Evolutionary conservation across 2,329 filamentous ascomycete species (phyloP).

Genomic region (Aspergillus ibericus): DNA sequence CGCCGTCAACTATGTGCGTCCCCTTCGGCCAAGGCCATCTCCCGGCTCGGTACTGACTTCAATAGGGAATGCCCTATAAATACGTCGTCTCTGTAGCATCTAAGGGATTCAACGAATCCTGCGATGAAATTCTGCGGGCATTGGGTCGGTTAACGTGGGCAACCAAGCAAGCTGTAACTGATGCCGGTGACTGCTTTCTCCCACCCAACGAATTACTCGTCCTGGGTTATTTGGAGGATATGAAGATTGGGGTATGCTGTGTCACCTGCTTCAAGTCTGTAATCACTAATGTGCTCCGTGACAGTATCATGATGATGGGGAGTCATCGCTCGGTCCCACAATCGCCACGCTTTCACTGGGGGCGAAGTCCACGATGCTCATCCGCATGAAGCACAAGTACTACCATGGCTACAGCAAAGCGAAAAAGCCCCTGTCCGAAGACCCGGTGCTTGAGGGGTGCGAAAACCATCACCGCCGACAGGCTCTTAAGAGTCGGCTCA

Average conservation of each 20-base stretch:
- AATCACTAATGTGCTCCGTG: too few species aligned
- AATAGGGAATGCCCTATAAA: slow-evolving; percentile 59
- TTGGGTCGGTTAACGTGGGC: slow-evolving; percentile 58
- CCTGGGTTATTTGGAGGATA: slow-evolving; percentile 56
- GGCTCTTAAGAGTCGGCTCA: slow-evolving; percentile 22
- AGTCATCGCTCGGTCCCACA: slow-evolving; percentile 55
- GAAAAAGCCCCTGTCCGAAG: slow-evolving; percentile 23
- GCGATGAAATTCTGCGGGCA: slow-evolving; percentile 43
- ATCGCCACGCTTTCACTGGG: slow-evolving; percentile 59
- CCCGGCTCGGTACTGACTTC: slow-evolving; percentile 3
- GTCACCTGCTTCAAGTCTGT: background rate
- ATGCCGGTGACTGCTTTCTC: slow-evolving; percentile 22
- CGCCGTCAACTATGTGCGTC: slow-evolving; percentile 48
- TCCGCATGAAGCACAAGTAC: slow-evolving; percentile 57
- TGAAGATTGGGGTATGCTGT: slow-evolving; percentile 51
- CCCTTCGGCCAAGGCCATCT: too few species aligned
- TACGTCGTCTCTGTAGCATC: slow-evolving; percentile 54
- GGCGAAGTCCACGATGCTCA: slow-evolving; percentile 51
- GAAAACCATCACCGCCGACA: slow-evolving; percentile 23
- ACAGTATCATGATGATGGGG: slow-evolving; percentile 61
- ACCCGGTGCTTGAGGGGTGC: slow-evolving; percentile 36
- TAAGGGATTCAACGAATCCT: slow-evolving; percentile 44
- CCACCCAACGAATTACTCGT: slow-evolving; percentile 59
- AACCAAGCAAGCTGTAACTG: slow-evolving; percentile 40
- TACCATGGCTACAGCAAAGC: slow-evolving; percentile 30